Base-by-base conservation (phyloP, 2,329 filamentous ascomycete species). In the Arthrobotrys sinensis region DNA sequence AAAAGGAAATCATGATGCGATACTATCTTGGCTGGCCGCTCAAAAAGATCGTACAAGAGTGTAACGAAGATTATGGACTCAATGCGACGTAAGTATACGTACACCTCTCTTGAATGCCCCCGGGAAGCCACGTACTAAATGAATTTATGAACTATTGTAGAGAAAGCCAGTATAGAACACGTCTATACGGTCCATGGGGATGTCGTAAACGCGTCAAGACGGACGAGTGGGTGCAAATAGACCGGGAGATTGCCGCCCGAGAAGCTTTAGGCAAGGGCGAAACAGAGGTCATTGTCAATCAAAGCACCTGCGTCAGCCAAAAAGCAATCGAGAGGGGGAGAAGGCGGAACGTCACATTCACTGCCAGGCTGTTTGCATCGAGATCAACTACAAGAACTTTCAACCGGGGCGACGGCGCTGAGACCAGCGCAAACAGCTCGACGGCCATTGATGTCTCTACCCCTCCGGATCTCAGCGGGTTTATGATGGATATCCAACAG, bases 161-260 rank as follows among this genome's bases (percentile, higher is more conserved):
- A 38, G 48, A 55, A 28, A 57, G 46, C 34, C 64, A 68, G 11
- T 68, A 68, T 34, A 55, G n/a, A 28, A 21, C 16, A 4, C 64
- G 64, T 12, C 16, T 68, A 36, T 55, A 55, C 14, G 64, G 32
- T 8, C 28, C 48, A 12, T 68, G 64, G 64, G 14, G 24, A 19
- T 43, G 45, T 14, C 48, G 64, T 1, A 57, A 68, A 46, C 19
- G 46, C 1, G 3, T 68, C 1, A 55, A 34, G 19, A 21, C 48
- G 12, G 14, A 52, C 1, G 64, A 68, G 12, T 68, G 64, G 64
- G 24, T 43, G 6, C 48, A 36, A 19, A n/a, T 57, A 7, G 16
- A 68, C 38, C 19, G 19, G 21, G 19, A 68, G 8, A 19, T 68
- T n/a, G 2, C 38, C 7, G n/a, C 48, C 10, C 10, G 64, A 24